Base-by-base conservation (phyloP, 805 yeast genomes). In the Starmerella khaoyaiensis region DNA sequence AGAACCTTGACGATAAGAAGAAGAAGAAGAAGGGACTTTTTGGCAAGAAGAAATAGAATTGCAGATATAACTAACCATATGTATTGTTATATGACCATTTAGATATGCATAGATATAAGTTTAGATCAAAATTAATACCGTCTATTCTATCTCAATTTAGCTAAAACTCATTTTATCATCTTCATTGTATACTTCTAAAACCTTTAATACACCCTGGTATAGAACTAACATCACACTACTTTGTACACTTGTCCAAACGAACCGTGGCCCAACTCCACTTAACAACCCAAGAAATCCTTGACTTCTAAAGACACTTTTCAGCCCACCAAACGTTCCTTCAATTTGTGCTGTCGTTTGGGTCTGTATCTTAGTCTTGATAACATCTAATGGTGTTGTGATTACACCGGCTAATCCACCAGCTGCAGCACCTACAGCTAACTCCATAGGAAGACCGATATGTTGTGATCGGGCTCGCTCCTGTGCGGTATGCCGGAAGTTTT, bases 181-280 rank as follows among this genome's bases (percentile, higher is more conserved):
- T 26, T 15, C 29, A 26, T 26, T 10, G 16, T 7, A 26, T 10
- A 16, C 16, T 16, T 12, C 9, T 12, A 10, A 14, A n/a, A 30
- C 18, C n/a, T n/a, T n/a, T 51, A 87, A 61, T 3, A 87, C 67
- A 29, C 74, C 63, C 57, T 90, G 98, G 59, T 90, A 90, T 27
- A 86, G 63, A 46, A 87, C 63, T 37, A 90, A 66, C 97, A 90
- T 87, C 33, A 90, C 78, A 47, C 94, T 80, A 57, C 94, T 81
- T 58, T 90, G 99, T 15, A 86, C 64, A 45, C 93, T 80, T 0
- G 97, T 87, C 99, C 99, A 90, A 4, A 90, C 78, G 47, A 84
- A 76, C 45, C 99, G 68, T 1, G 99, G 98, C 0, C 95, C 96
- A 5, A 90, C 94, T 1, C 99, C 99, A 22, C 86, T 72, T 58